These are phyloP conservation scores for Kernera saxatilis DNA, from an alignment of 345 rosid genomes.

Conservation along the genomic window DNA sequence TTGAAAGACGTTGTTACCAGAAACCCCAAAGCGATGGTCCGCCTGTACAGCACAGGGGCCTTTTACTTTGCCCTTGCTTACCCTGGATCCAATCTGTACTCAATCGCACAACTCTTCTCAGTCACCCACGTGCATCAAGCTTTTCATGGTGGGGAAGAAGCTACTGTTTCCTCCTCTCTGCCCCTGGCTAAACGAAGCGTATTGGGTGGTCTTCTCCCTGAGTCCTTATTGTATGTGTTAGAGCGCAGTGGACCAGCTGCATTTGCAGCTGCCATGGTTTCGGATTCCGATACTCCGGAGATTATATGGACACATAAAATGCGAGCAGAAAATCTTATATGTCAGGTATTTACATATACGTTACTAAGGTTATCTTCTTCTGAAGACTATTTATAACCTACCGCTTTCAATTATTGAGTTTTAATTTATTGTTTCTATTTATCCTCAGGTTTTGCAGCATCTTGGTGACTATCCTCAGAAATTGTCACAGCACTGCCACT, in stretches of 20 bases:
- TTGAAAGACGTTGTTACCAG: constrained; percentile 92
- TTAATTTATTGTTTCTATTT: constrained; percentile 1
- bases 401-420: not conserved
- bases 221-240: constrained; percentile 87
- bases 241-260: constrained; percentile 97
- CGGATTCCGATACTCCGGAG: constrained; percentile 99
- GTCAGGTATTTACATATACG: constrained; percentile 54
- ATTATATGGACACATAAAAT: constrained; percentile 98
- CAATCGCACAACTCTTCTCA: constrained; percentile 88
- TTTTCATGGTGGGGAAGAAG: constrained; percentile 99
- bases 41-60: constrained; percentile 92
- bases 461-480: constrained; percentile 98
- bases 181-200: constrained; percentile 97
- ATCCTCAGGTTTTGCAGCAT: constrained; percentile 94
- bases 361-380: not conserved
- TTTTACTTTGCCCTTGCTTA: constrained; percentile 94
- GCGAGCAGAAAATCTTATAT: constrained; percentile 96
- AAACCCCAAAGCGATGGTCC: constrained; percentile 98
- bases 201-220: constrained; percentile 98
- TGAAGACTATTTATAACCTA: constrained; percentile 1
- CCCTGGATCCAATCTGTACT: constrained; percentile 92
- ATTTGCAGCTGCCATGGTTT: constrained; percentile 98
- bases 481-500: constrained; percentile 94
- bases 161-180: constrained; percentile 92
- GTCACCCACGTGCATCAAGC: constrained; percentile 98